Percentiles rank a stretch among this genome's conserved stretches.
phyloP scores from a whole-genome alignment of 1,139 yeast species.

The Suzukiozyma palmioleophila region DNA sequence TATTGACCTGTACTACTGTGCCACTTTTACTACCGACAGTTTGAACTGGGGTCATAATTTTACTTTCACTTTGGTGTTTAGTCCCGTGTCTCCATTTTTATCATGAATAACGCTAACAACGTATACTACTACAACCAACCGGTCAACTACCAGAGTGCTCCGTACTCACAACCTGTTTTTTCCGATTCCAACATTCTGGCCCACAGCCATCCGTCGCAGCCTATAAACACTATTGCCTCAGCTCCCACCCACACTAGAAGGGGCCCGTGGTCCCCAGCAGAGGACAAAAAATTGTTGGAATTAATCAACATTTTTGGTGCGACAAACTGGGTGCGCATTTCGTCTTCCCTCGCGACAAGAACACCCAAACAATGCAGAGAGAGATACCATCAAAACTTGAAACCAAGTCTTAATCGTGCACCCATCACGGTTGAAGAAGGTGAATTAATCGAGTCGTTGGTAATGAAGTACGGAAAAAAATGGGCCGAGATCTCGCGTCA shows the following conservation, averaged over 20 bases:
- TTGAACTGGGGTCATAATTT: too few relatives aligned
- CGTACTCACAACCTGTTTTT: neutral
- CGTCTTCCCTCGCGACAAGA: constrained; percentile 67
- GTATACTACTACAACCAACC: constrained; percentile 3
- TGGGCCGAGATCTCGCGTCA: constrained; percentile 96
- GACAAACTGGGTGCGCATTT: constrained; percentile 84
- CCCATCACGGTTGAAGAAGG: constrained; percentile 90
- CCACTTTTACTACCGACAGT: too few relatives aligned
- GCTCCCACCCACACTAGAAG: constrained; percentile 28
- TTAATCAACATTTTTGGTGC: constrained; percentile 76
- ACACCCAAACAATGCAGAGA: constrained; percentile 93
- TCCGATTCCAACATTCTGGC: neutral
- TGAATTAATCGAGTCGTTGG: constrained; percentile 70
- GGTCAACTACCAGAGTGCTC: neutral
- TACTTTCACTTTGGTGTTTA: too few relatives aligned
- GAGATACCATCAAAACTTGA: constrained; percentile 86
- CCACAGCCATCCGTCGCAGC: neutral
- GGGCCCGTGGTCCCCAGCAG: constrained; percentile 92
- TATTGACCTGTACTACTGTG: too few relatives aligned
- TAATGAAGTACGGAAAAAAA: constrained; percentile 74
- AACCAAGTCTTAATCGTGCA: constrained; percentile 74
- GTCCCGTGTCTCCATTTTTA: too few relatives aligned
- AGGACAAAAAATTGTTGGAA: constrained; percentile 68
- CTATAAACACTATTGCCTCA: neutral
- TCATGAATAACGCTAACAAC: constrained; percentile 1